phyloP scores from a whole-genome alignment of 371 early-diverging fungal genomes.

The Mucor circinelloides region DNA sequence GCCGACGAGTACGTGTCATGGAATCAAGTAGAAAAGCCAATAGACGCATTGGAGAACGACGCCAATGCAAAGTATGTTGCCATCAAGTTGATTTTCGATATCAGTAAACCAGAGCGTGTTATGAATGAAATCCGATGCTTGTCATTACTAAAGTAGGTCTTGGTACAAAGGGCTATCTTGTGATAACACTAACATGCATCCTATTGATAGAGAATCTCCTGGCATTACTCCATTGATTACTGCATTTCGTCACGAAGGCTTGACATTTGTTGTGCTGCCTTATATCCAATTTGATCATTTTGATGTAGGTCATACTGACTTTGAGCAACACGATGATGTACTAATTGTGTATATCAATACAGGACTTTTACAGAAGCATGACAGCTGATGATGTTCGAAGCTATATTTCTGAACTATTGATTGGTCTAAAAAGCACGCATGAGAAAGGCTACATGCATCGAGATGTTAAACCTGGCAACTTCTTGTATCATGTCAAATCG shows the following conservation, averaged over 20 bases:
- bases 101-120: conserved; percentile 79
- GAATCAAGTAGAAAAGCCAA: conserved; percentile 3
- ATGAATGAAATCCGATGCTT: conserved; percentile 84
- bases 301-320: conserved; percentile 44
- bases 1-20: conserved; percentile 50
- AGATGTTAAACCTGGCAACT: conserved; percentile 98
- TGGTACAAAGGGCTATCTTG: not conserved
- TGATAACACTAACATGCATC: not conserved
- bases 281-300: conserved; percentile 85
- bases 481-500: conserved; percentile 75
- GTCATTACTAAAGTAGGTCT: conserved; percentile 59
- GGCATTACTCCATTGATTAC: conserved; percentile 77
- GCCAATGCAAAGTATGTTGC: conserved; percentile 67
- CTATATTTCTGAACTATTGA: conserved; percentile 84
- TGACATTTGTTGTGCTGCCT: conserved; percentile 81
- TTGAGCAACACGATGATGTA: not conserved
- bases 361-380: conserved; percentile 35
- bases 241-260: conserved; percentile 75
- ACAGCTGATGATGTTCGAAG: conserved; percentile 73
- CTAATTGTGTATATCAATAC: not conserved
- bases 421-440: conserved; percentile 78
- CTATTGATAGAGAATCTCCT: conserved; percentile 15
- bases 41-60: not conserved
- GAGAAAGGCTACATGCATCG: conserved; percentile 78
- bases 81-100: conserved; percentile 87